Conservation (phyloP, 2,329 filamentous ascomycete genomes). For the Clonostachys chloroleuca region DNA sequence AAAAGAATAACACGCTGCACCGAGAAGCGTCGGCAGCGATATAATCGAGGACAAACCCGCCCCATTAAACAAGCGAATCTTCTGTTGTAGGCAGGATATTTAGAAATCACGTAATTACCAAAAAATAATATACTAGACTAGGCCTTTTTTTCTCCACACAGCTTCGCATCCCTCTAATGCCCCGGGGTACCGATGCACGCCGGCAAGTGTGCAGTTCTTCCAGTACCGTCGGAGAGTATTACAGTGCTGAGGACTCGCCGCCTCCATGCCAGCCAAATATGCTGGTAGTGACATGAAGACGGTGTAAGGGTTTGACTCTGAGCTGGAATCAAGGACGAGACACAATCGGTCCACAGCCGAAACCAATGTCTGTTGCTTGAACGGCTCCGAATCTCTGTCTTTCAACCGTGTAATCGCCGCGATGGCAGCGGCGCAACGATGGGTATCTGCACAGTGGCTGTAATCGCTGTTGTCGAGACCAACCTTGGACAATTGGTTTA, state of each 20-base stretch:
- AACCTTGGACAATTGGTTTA: too few relatives aligned
- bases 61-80: too few relatives aligned
- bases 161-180: constrained; percentile 22
- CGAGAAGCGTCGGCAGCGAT: too few relatives aligned
- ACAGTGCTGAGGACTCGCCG: constrained; percentile 22
- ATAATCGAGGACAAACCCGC: too few relatives aligned
- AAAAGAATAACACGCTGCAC: too few relatives aligned
- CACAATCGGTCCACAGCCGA: constrained; percentile 26
- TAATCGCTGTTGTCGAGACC: too few relatives aligned
- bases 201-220: constrained; percentile 26
- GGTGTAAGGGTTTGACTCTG: constrained; percentile 26
- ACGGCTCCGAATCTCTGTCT: too few relatives aligned
- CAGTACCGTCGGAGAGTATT: constrained; percentile 27
- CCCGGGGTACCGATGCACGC: constrained; percentile 26
- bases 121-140: constrained; percentile 1
- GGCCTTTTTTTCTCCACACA: constrained; percentile 18
- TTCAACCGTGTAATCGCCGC: too few relatives aligned
- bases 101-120: too few relatives aligned
- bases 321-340: constrained; percentile 19
- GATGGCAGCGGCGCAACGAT: too few relatives aligned
- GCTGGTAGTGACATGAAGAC: constrained; percentile 29
- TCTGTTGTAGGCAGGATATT: too few relatives aligned
- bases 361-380: constrained; percentile 9
- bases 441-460: too few relatives aligned
- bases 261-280: constrained; percentile 28